Base-by-base conservation (phyloP, 768 basidiomycete species). In the Lentinula edodes region DNA sequence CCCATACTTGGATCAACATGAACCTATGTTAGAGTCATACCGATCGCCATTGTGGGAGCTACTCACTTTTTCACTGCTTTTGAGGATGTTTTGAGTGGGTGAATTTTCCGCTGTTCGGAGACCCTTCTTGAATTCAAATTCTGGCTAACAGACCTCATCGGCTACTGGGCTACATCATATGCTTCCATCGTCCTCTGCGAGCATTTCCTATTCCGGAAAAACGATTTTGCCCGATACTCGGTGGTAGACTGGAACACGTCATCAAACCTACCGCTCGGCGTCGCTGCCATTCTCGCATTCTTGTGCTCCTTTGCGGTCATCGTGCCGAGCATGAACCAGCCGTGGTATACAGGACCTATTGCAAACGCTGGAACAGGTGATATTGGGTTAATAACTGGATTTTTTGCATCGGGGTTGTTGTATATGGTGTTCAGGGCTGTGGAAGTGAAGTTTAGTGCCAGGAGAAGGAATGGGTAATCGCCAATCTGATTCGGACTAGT, bases 341-440 rank as follows among this genome's bases (percentile, higher is more conserved):
- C 76, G 13, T 91, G 85, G 83, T 91, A 83, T 67, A 71, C 74
- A 3, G 90, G 90, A 0, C 89, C 89, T 0, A 84, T 91, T 18
- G 89, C 88, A 3, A 65, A 68, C 39, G 73, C 67, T 7, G 75
- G 75, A 7, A 78, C 86, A 10, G 90, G 90, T 2, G 90, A 92
- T 70, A 84, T 92, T 57, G 90, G 88, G 2, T 81, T 92, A 42
- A 77, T 88, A 62, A 71, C 85, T 15, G 87, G 87, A 0, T 83
- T 87, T 57, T 69, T 72, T 5, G 71, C 79, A 6, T 78, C 82
- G 0, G 74, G 70, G 12, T 16, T 82, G 41, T 64, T 82, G 41
- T 90, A 88, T 69, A 5, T 78, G 1, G 76, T 76, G 4, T 70
- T 87, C 28, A 72, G 87, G 53, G 64, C 61, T 23, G 55, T 78